Evolutionary conservation across 768 basidiomycete species (phyloP).

Genomic region (Pisolithus tinctorius): DNA sequence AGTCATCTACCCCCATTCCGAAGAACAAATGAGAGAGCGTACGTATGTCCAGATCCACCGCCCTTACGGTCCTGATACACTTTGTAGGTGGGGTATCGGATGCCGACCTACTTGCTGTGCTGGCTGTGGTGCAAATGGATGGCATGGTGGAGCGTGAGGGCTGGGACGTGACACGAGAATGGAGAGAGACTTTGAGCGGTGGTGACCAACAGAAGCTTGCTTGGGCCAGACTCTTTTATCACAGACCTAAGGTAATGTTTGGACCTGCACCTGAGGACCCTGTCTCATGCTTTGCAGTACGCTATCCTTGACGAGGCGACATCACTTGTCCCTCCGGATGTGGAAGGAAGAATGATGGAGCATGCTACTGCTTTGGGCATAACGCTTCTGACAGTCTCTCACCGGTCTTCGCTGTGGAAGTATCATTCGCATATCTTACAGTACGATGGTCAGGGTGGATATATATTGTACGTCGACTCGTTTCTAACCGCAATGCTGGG

Average conservation of each 20-base stretch:
- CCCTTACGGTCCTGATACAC: conserved; percentile 3
- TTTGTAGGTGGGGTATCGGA: conserved; percentile 64
- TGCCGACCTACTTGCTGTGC: conserved; percentile 59
- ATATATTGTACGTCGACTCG: conserved; percentile 70
- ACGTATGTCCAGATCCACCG: conserved; percentile 22
- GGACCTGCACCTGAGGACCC: background rate
- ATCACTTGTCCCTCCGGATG: conserved; percentile 85
- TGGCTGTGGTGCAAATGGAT: conserved; percentile 79
- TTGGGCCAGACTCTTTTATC: conserved; percentile 96
- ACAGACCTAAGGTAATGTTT: conserved; percentile 68
- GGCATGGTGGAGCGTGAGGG: conserved; percentile 87
- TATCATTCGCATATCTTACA: conserved; percentile 86
- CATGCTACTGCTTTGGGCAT: conserved; percentile 82
- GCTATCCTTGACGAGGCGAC: conserved; percentile 97
- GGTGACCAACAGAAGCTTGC: conserved; percentile 97
- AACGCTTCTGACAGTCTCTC: conserved; percentile 90
- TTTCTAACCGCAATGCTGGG: background rate
- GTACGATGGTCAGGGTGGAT: conserved; percentile 92
- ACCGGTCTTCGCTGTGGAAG: conserved; percentile 91
- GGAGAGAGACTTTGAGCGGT: conserved; percentile 89
- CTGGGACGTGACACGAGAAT: conserved; percentile 85
- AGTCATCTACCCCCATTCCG: conserved; percentile 90
- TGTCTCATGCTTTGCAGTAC: conserved; percentile 47
- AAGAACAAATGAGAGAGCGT: conserved; percentile 73
- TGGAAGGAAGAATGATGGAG: conserved; percentile 95